Conservation (phyloP, 192 early-diverging fungal species). For the Lobulomyces angularis region DNA sequence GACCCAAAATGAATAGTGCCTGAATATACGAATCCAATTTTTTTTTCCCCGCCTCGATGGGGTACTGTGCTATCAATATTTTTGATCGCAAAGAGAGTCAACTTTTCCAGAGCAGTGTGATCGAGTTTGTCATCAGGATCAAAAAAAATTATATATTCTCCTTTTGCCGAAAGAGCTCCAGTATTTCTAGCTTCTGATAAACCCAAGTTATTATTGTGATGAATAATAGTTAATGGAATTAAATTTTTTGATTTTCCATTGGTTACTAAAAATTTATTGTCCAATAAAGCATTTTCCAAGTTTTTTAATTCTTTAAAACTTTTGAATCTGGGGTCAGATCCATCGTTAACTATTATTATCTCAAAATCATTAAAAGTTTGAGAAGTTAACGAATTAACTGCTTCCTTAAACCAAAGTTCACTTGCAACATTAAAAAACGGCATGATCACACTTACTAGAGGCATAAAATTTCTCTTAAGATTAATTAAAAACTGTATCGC, state of each 20-base stretch:
- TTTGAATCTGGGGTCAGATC: constrained; percentile 2
- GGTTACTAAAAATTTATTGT: constrained; percentile 1
- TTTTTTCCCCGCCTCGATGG: not conserved
- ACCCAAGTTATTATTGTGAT: constrained; percentile 11
- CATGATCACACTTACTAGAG: constrained; percentile 15
- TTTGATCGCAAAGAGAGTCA: constrained; percentile 6
- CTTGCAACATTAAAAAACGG: constrained; percentile 19
- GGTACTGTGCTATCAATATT: not conserved
- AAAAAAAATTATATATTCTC: constrained; percentile 16
- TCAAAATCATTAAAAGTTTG: constrained; percentile 20
- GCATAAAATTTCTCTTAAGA: constrained; percentile 14
- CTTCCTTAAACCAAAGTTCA: constrained; percentile 13
- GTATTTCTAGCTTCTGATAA: constrained; percentile 23
- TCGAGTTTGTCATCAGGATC: constrained; percentile 21
- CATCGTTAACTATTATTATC: constrained; percentile 21
- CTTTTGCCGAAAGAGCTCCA: constrained; percentile 9
- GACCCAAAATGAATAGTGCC: constrained; percentile 12
- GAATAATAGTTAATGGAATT: constrained; percentile 14
- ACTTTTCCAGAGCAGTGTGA: constrained; percentile 13
- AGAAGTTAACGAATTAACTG: constrained; percentile 6
- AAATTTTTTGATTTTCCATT: not conserved
- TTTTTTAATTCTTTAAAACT: not conserved
- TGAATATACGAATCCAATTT: constrained; percentile 10
- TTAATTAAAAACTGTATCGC: too few species aligned
- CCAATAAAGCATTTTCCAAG: not conserved